Conservation (phyloP, 2,329 filamentous ascomycete genomes). For the Penicillium sumatraense region DNA sequence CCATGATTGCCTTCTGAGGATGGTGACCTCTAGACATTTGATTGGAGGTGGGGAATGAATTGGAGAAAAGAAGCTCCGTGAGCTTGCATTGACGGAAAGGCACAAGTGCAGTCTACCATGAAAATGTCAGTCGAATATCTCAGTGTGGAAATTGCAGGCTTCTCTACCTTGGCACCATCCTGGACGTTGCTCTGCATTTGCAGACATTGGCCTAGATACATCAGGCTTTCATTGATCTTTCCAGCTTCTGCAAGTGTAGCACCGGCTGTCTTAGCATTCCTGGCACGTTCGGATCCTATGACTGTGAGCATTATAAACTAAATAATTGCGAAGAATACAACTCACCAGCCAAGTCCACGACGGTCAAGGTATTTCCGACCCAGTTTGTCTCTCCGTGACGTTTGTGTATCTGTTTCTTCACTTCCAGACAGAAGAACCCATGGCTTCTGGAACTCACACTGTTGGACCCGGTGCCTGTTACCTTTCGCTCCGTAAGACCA, state of each 20-base stretch:
- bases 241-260: constrained; percentile 92
- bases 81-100: constrained; percentile 84
- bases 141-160: constrained; percentile 13
- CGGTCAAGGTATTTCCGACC: constrained; percentile 78
- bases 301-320: too few species aligned
- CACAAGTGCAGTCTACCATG: constrained; percentile 71
- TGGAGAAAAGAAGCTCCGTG: constrained; percentile 84
- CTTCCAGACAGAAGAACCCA: constrained; percentile 93
- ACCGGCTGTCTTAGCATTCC: constrained; percentile 91
- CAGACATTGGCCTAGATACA: constrained; percentile 96
- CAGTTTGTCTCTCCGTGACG: constrained; percentile 64
- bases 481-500: constrained; percentile 81
- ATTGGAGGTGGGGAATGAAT: constrained; percentile 73
- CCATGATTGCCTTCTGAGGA: constrained; percentile 90
- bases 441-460: constrained; percentile 91
- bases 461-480: constrained; percentile 90
- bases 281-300: constrained; percentile 79
- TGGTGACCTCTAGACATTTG: constrained; percentile 59
- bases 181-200: constrained; percentile 89
- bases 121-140: constrained; percentile 18
- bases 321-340: constrained; percentile 7
- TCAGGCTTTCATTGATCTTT: constrained; percentile 97
- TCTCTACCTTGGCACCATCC: constrained; percentile 69
- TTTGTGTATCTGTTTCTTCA: constrained; percentile 73
- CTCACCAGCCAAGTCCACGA: constrained; percentile 85